Base-by-base conservation (phyloP, 768 basidiomycete species). In the Kwoniella pini region DNA sequence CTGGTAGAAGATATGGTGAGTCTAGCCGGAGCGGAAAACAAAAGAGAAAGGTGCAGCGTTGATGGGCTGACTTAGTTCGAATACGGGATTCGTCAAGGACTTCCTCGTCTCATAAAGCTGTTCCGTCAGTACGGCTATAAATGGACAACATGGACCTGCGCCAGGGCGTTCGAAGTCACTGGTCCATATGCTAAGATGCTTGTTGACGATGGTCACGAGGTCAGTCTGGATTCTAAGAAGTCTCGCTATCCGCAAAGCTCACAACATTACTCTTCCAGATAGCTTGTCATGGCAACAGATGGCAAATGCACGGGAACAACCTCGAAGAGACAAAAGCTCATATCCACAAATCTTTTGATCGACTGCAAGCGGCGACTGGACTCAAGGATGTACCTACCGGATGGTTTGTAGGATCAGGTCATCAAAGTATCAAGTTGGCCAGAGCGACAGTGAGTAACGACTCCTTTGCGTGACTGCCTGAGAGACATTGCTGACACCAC, bases 231-330 rank as follows among this genome's bases (percentile, higher is more conserved):
- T 17, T 27, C 15, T 15, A 36, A 36, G 33, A 7, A 7, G 33
- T 36, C 15, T 36, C 7, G 7, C 33, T 36, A 28, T 38, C 45
- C 13, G 43, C 24, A 4, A 3, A 10, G 27, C 22, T 52, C 10
- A 33, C 22, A 4, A 22, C 19, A 13, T n/a, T 28, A 9, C 9
- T 33, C 28, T 33, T 19, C n/a, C 33, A 57, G 67, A 63, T 69
- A 26, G 65, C 65, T n/a, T 67, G 62, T 59, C 70, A 72, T 28
- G 71, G 71, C 1, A 72, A 72, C 54, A 56, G 71, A 39, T 72
- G 71, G 71, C 57, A 58, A 19, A 55, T 54, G 2, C 63, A 60
- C 26, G 60, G 59, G 12, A 52, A 53, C 36, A 57, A 65, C 28
- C 28, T 59, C 1, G 63, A 48, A 1, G 63, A 69, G 42, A 63